Evolutionary conservation across 2,329 filamentous ascomycete species (phyloP), one percentile per base, ranked within the genome.

Genomic region (Plenodomus biglobosus): DNA sequence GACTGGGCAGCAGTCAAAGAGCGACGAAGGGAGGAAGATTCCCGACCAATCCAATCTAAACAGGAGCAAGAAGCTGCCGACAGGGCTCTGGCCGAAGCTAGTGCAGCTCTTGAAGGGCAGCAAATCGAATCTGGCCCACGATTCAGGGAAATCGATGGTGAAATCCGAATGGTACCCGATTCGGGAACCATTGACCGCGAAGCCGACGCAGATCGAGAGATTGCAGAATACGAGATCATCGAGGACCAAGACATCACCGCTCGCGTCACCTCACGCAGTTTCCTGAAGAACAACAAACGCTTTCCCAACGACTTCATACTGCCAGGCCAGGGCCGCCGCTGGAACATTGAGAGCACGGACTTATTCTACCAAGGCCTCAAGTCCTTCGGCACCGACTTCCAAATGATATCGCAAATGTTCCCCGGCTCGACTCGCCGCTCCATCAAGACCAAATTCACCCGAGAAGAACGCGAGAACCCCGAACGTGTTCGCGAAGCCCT

Each of bases 341-440:
- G 90, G 90, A 83, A 79, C 41, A 78, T 82, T n/a, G 80, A 82
- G 11, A 82, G 85, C 50, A 92, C 87, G 3, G 85, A 88, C 46
- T 77, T 82, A 38, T 94, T 94, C 73, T 94, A 91, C 75, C 80
- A 85, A 21, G 85, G 84, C 1, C 77, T 95, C 1, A 75, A 78
- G 48, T 87, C 86, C 79, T 92, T 90, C 64, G 90, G 90, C 46
- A 92, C 88, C 1, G 88, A 92, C 66, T 95, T 94, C 65, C 81
- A 86, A 67, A 88, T 89, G 73, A 91, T 95, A 59, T 80, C 82
- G 50, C 82, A 83, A 59, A 84, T 91, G 80, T 92, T 95, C 63
- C 82, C 84, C 1, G 80, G 82, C 54, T 85, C 86, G 63, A 87
- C 82, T 50, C 80, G 90, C 16, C 81, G 85, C 24, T 84, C 88